These are phyloP conservation scores for Zygosaccharomyces rouxii DNA, from an alignment of 805 yeast genomes.

Conservation along the genomic window DNA sequence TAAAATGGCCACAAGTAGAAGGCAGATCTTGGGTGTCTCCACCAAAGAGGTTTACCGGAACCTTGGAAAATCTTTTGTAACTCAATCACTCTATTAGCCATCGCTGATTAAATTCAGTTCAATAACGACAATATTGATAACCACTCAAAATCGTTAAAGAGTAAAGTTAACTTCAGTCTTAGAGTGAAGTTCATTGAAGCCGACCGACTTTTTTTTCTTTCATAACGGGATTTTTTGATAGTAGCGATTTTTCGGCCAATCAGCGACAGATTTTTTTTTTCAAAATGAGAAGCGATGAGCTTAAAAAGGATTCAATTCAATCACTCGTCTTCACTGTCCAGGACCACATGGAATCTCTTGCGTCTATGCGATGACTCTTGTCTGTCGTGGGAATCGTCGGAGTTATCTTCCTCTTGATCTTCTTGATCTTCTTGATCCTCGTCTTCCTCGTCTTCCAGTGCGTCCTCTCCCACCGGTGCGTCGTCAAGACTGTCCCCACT, in stretches of 20 bases:
- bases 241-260: constrained; percentile 1
- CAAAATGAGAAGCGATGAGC: background rate
- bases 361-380: constrained; percentile 13
- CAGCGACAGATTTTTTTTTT: constrained; percentile 2
- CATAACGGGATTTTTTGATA: background rate
- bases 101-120: constrained; percentile 14
- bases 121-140: background rate
- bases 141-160: no score
- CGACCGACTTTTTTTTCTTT: background rate
- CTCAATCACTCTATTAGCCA: constrained; percentile 48
- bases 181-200: background rate
- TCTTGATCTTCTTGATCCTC: constrained; percentile 25
- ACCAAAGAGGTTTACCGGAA: constrained; percentile 55
- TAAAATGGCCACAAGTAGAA: constrained; percentile 71
- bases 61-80: constrained; percentile 56
- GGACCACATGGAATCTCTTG: constrained; percentile 21
- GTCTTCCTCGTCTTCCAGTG: constrained; percentile 38
- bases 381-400: constrained; percentile 36
- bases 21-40: constrained; percentile 65
- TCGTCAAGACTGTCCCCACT: constrained; percentile 33
- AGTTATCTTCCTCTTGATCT: constrained; percentile 1
- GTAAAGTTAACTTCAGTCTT: background rate
- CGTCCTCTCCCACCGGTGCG: constrained; percentile 27
- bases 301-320: background rate
- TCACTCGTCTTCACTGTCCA: constrained; percentile 31